Percentiles rank a stretch among this genome's conserved stretches.
These are phyloP conservation scores for Xylariomycetidae sp. DNA, from an alignment of 2,329 filamentous ascomycete genomes.

Conservation along the genomic window DNA sequence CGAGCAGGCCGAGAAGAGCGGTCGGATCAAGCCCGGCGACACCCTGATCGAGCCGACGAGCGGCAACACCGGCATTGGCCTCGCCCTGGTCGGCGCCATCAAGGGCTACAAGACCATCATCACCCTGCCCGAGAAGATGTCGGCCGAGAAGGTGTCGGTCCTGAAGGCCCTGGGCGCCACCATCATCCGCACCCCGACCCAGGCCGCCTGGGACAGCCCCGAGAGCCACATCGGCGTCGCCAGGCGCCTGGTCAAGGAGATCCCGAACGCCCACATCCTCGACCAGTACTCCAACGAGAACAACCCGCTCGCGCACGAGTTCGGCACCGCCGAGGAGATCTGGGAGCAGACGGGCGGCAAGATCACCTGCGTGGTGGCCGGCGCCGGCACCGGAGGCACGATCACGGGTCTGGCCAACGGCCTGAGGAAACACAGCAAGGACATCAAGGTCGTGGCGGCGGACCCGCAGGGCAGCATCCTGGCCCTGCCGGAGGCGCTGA, in stretches of 20 bases:
- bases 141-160: conserved; percentile 93
- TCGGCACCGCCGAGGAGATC: conserved; percentile 92
- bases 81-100: conserved; percentile 89
- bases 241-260: conserved; percentile 82
- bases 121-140: conserved; percentile 99
- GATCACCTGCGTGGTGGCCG: conserved; percentile 79
- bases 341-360: conserved; percentile 85
- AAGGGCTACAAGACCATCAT: conserved; percentile 99
- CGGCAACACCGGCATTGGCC: conserved; percentile 95
- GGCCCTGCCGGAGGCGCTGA: conserved; percentile 74
- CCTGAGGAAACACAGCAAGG: conserved; percentile 77
- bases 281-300: conserved; percentile 92
- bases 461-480: conserved; percentile 92
- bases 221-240: conserved; percentile 98
- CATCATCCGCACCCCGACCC: conserved; percentile 94
- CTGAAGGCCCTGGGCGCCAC: conserved; percentile 90
- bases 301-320: conserved; percentile 91
- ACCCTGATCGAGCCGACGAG: conserved; percentile 97
- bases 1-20: conserved; percentile 85
- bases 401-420: conserved; percentile 86
- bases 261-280: conserved; percentile 93
- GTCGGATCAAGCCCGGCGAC: conserved; percentile 94
- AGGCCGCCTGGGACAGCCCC: conserved; percentile 89
- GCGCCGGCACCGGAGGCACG: conserved; percentile 92
- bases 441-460: conserved; percentile 85